Evolutionary conservation across 2,329 filamentous ascomycete genomes (phyloP).

Genomic region (Fusarium luffae): DNA sequence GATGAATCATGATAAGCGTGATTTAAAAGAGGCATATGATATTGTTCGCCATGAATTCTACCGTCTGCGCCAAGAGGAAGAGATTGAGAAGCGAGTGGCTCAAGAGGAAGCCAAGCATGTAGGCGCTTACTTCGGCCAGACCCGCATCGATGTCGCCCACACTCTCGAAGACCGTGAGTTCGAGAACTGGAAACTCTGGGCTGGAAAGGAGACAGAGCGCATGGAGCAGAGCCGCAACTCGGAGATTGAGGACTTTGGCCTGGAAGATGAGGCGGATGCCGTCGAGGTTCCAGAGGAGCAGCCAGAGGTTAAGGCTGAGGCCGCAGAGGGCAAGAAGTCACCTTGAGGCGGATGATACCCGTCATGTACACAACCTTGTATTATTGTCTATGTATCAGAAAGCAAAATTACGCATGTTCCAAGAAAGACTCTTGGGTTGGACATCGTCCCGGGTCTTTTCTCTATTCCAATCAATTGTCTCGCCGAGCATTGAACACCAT

Average conservation of each 20-base stretch:
- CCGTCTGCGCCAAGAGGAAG: conserved; percentile 80
- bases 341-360: conserved; percentile 39
- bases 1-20: conserved; percentile 69
- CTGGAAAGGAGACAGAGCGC: conserved; percentile 60
- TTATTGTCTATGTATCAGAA: conserved; percentile 42
- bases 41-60: conserved; percentile 91
- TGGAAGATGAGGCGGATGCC: conserved; percentile 51
- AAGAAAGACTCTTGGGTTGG: conserved; percentile 8
- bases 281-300: conserved; percentile 32
- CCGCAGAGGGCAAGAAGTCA: conserved; percentile 25
- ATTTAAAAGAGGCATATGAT: conserved; percentile 83
- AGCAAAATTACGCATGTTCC: conserved; percentile 32
- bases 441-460: background rate
- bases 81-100: conserved; percentile 84
- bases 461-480: conserved; percentile 28
- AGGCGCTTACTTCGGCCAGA: conserved; percentile 89
- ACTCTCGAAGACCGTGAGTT: conserved; percentile 82
- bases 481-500: conserved; percentile 55
- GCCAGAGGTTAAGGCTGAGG: conserved; percentile 43
- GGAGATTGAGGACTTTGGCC: conserved; percentile 58
- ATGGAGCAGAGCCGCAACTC: conserved; percentile 55
- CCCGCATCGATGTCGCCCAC: conserved; percentile 80
- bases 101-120: conserved; percentile 86
- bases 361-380: conserved; percentile 42
- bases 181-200: conserved; percentile 89